Evolutionary conservation across 805 yeast species (phyloP), one percentile per base, ranked within the genome.

Genomic region (Teunomyces gatunensis): DNA sequence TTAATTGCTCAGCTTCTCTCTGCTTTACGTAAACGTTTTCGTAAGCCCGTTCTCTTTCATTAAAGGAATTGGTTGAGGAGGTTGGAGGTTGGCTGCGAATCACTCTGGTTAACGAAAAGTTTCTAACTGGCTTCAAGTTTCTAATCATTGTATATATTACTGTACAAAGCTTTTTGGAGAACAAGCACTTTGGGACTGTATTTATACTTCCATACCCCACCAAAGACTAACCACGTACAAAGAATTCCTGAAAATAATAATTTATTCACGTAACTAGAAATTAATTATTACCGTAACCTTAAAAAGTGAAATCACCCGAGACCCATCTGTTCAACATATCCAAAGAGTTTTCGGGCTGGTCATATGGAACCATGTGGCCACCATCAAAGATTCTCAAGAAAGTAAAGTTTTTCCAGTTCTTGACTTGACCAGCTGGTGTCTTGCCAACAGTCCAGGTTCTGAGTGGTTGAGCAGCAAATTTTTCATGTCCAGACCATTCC

Each of bases 31-130:
- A 91, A 60, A 74, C 78, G 65, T 86, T 89, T 75, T 92, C 98
- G 65, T 84, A 84, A 53, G 96, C 96, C 72, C 81, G 85, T 78
- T 92, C 98, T 68, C 96, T 89, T 68, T 90, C 88, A 79, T 79
- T 57, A 58, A 67, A 62, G 5, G 68, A 54, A 54, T 69, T 70
- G 45, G 39, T 47, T 12, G 40, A 28, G 29, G 40, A n/a, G 6
- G 51, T 61, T 60, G 43, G 52, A 41, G 27, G 60, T 48, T 33
- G 62, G 28, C 25, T 21, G 18, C 28, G 25, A 20, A 37, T 60
- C 27, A 52, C 53, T 58, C 65, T 61, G 42, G 66, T 30, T 28
- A 59, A 55, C 17, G 69, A 62, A 50, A 68, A 55, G 36, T 60
- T 48, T 64, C 71, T 67, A 47, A 58, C 51, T 21, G 67, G 9